Evolutionary conservation across 257 asterid genomes (phyloP).

Genomic region (Fraxinus americana): DNA sequence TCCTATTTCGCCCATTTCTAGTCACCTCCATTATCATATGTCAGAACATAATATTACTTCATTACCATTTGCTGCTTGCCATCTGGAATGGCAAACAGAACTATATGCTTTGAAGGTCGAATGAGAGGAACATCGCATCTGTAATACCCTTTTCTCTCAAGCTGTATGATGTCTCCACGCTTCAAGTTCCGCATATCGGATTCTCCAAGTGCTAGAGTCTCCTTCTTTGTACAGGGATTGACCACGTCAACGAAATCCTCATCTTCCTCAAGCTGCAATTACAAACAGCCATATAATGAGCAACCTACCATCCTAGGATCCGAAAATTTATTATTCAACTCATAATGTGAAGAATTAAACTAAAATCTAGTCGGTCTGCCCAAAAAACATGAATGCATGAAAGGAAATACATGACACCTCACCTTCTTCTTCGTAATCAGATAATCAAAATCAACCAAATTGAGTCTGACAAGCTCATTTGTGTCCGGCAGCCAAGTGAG

Average conservation of each 20-base stretch:
- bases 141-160: constrained; percentile 91
- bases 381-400: not conserved
- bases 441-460: constrained; percentile 76
- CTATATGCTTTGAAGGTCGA: constrained; percentile 66
- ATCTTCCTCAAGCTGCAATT: constrained; percentile 84
- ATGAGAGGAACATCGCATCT: constrained; percentile 79
- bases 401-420: constrained; percentile 1
- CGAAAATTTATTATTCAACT: not conserved
- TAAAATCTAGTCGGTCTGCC: not conserved
- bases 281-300: constrained; percentile 12
- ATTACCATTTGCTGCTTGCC: constrained; percentile 76
- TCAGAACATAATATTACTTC: constrained; percentile 35
- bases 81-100: constrained; percentile 85
- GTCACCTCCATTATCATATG: constrained; percentile 3
- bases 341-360: not conserved
- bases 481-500: constrained; percentile 86
- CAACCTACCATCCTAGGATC: not conserved
- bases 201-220: constrained; percentile 78
- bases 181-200: constrained; percentile 84
- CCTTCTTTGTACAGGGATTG: constrained; percentile 71
- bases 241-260: constrained; percentile 76
- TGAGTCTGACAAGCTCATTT: constrained; percentile 66
- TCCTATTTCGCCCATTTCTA: not conserved
- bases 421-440: constrained; percentile 96
- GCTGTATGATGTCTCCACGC: constrained; percentile 78